These are phyloP conservation scores for Dendrobium huoshanense DNA, from an alignment of 106 monocot genomes.

Conservation along the genomic window DNA sequence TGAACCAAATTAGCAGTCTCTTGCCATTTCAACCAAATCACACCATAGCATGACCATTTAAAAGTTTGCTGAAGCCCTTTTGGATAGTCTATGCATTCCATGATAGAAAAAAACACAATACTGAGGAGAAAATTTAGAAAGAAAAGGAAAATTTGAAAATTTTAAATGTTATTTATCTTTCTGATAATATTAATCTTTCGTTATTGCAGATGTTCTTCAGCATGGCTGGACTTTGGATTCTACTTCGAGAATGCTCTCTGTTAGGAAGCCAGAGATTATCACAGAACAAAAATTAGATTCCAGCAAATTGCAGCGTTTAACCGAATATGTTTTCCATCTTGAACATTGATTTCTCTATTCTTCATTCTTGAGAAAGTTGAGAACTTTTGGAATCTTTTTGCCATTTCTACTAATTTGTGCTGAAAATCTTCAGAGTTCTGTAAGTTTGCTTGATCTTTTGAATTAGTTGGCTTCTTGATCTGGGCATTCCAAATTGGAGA, in stretches of 20 bases:
- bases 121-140: too few species aligned
- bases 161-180: not conserved
- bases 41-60: not conserved
- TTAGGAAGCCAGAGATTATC: slow-evolving; percentile 36
- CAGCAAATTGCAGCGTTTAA: slow-evolving; percentile 75
- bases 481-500: too few species aligned
- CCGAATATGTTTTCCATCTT: slow-evolving; percentile 96
- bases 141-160: not conserved
- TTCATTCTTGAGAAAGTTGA: slow-evolving; percentile 1
- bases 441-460: too few species aligned
- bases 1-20: too few species aligned
- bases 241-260: slow-evolving; percentile 54
- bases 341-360: slow-evolving; percentile 53
- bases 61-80: not conserved
- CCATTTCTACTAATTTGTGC: too few species aligned
- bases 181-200: not conserved
- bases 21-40: too few species aligned
- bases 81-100: not conserved
- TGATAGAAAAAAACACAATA: too few species aligned
- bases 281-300: slow-evolving; percentile 69
- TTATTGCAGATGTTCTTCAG: slow-evolving; percentile 52
- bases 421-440: too few species aligned
- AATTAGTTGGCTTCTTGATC: too few species aligned
- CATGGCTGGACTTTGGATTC: slow-evolving; percentile 78
- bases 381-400: not conserved